Evolutionary conservation across 768 basidiomycete genomes (phyloP).

Genomic region (Boletus subparvulus): DNA sequence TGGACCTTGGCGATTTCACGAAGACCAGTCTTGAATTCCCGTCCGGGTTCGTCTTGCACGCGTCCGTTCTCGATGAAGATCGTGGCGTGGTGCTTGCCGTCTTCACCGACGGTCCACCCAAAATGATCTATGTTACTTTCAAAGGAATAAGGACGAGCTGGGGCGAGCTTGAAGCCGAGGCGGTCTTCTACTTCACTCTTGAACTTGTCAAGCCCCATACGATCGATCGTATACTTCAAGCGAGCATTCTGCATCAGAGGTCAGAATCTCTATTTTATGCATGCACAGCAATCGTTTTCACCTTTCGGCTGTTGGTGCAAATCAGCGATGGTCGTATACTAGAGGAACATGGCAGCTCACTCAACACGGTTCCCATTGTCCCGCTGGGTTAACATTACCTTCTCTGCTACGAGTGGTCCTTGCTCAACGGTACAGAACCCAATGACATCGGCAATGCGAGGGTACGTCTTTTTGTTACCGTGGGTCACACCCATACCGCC

Average conservation of each 20-base stretch:
- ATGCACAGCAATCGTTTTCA: constrained; percentile 20
- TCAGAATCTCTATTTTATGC: constrained; percentile 9
- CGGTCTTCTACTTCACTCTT: constrained; percentile 87
- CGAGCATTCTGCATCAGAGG: constrained; percentile 65
- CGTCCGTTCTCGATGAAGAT: constrained; percentile 98
- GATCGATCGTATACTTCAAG: constrained; percentile 95
- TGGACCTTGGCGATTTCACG: constrained; percentile 91
- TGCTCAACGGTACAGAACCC: constrained; percentile 93
- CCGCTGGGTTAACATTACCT: constrained; percentile 89
- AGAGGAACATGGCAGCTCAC: constrained; percentile 46
- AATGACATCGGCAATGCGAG: constrained; percentile 80
- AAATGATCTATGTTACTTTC: constrained; percentile 91
- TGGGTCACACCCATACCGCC: constrained; percentile 99
- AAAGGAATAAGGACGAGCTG: constrained; percentile 77
- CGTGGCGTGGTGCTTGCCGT: constrained; percentile 89
- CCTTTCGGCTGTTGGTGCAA: constrained; percentile 50
- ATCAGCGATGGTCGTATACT: background rate
- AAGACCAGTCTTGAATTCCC: constrained; percentile 90
- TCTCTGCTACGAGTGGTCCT: constrained; percentile 84
- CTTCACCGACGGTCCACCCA: constrained; percentile 87
- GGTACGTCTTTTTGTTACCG: constrained; percentile 98
- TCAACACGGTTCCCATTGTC: constrained; percentile 95
- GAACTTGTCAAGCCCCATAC: constrained; percentile 87
- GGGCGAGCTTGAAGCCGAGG: constrained; percentile 73
- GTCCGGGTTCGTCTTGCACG: constrained; percentile 88